Conservation (phyloP, 2,329 filamentous ascomycete genomes). For the Drechslerella stenobrocha region DNA sequence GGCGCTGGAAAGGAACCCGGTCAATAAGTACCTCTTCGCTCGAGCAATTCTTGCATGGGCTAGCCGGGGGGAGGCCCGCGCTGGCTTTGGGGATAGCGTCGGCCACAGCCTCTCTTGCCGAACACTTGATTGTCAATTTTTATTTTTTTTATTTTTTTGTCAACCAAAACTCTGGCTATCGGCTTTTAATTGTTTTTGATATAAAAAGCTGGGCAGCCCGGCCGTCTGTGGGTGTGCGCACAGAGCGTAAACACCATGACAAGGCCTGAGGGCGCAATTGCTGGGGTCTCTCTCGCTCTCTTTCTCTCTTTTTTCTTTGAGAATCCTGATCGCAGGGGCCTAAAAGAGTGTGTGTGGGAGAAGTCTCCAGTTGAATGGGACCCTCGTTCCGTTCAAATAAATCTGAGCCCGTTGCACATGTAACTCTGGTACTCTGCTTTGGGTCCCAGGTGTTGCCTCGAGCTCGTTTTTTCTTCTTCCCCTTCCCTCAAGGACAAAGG, state of each 20-base stretch:
- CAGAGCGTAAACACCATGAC: not conserved
- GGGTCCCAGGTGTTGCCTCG: slow-evolving; percentile 5
- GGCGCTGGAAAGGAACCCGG: slow-evolving; percentile 47
- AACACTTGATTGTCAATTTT: slow-evolving; percentile 14
- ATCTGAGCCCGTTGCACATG: slow-evolving; percentile 2
- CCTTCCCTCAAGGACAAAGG: slow-evolving; percentile 5
- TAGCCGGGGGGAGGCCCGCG: slow-evolving; percentile 35
- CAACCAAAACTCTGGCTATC: slow-evolving; percentile 6
- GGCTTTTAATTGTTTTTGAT: slow-evolving; percentile 6
- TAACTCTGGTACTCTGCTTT: not conserved
- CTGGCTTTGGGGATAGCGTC: slow-evolving; percentile 48
- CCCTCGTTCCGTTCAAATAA: slow-evolving; percentile 3
- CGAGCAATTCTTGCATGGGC: slow-evolving; percentile 34
- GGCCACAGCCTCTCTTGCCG: slow-evolving; percentile 49
- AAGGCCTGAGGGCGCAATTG: not conserved
- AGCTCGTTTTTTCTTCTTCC: not conserved
- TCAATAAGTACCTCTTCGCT: slow-evolving; percentile 43
- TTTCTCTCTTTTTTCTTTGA: not conserved
- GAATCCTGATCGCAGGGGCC: slow-evolving; percentile 5
- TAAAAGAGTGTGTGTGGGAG: not conserved
- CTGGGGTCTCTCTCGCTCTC: slow-evolving; percentile 5
- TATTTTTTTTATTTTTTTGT: slow-evolving; percentile 15
- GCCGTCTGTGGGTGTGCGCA: slow-evolving; percentile 1
- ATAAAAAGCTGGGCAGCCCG: slow-evolving; percentile 2
- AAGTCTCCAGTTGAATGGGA: slow-evolving; percentile 1